A percentile compares a stretch with the other conserved stretches of the same genome.
Evolutionary conservation across 257 asterid species (phyloP).

Genomic region (Leonotis leonurus): DNA sequence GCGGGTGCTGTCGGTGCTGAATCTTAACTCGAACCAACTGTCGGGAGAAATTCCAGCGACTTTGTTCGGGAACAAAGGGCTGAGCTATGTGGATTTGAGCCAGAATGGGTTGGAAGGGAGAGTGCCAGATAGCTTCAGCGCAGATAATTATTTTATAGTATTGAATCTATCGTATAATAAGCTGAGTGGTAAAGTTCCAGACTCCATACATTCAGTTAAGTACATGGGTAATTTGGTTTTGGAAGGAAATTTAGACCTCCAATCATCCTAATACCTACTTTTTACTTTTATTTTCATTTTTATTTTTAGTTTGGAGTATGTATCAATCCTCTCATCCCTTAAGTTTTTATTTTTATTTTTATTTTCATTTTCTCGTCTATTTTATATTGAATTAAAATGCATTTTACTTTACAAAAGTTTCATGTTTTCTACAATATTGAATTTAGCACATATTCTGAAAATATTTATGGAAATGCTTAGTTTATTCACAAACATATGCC

Average conservation of each 20-base stretch:
- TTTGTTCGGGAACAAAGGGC: slow-evolving; percentile 25
- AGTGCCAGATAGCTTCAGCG: slow-evolving; percentile 42
- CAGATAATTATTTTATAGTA: slow-evolving; percentile 36
- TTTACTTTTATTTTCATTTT: too few species aligned
- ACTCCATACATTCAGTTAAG: slow-evolving; percentile 35
- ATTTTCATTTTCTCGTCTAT: too few species aligned
- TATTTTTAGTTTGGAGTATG: too few species aligned
- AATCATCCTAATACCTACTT: too few species aligned
- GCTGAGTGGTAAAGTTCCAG: slow-evolving; percentile 41
- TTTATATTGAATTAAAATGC: too few species aligned
- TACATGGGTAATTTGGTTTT: slow-evolving; percentile 54
- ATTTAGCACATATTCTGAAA: too few species aligned
- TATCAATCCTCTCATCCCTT: too few species aligned
- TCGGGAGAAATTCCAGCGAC: slow-evolving; percentile 25
- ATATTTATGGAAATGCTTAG: too few species aligned
- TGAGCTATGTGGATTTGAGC: slow-evolving; percentile 46
- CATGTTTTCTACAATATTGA: too few species aligned
- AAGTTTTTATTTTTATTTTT: too few species aligned
- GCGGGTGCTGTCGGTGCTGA: slow-evolving; percentile 20
- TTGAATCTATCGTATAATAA: slow-evolving; percentile 53
- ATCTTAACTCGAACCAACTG: slow-evolving; percentile 23
- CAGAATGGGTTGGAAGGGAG: slow-evolving; percentile 36
- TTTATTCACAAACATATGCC: too few species aligned
- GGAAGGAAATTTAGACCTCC: slow-evolving; percentile 32
- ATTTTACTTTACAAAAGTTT: too few species aligned